These are phyloP conservation scores for Andrographis paniculata DNA, from an alignment of 305 asterid species.

Conservation along the genomic window DNA sequence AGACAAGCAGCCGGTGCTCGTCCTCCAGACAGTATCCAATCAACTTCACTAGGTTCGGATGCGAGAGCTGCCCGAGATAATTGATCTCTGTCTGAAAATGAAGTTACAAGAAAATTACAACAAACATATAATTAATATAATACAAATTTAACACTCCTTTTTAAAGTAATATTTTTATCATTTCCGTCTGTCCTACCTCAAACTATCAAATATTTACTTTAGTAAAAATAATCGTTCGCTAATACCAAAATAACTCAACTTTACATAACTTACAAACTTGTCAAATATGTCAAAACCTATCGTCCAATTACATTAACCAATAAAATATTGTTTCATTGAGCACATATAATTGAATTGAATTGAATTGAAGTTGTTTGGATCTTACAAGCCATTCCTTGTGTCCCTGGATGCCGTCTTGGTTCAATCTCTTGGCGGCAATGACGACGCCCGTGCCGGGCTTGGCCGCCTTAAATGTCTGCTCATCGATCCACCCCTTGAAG, in stretches of 20 bases:
- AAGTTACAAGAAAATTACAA: neutral
- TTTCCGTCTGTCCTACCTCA: no score
- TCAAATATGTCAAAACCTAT: no score
- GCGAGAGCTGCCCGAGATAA: conserved; percentile 66
- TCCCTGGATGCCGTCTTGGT: conserved; percentile 79
- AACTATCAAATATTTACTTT: no score
- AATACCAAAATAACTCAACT: no score
- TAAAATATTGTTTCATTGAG: neutral
- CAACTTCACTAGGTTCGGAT: conserved; percentile 75
- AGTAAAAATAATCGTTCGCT: no score
- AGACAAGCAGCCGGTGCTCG: conserved; percentile 71
- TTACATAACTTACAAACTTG: no score
- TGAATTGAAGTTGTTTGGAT: no score
- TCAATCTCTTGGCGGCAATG: conserved; percentile 70
- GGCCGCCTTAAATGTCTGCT: conserved; percentile 52
- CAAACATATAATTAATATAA: no score
- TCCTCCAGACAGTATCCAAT: conserved; percentile 81
- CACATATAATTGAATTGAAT: neutral
- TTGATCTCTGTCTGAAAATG: conserved; percentile 59
- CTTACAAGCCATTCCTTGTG: conserved; percentile 91
- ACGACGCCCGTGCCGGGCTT: conserved; percentile 71
- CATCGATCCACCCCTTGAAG: conserved; percentile 82
- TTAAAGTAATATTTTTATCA: no score
- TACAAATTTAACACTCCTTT: no score
- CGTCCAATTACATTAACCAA: neutral